These are phyloP conservation scores for Pseudocercospora eumusae DNA, from an alignment of 2,329 filamentous ascomycete genomes.

Conservation along the genomic window DNA sequence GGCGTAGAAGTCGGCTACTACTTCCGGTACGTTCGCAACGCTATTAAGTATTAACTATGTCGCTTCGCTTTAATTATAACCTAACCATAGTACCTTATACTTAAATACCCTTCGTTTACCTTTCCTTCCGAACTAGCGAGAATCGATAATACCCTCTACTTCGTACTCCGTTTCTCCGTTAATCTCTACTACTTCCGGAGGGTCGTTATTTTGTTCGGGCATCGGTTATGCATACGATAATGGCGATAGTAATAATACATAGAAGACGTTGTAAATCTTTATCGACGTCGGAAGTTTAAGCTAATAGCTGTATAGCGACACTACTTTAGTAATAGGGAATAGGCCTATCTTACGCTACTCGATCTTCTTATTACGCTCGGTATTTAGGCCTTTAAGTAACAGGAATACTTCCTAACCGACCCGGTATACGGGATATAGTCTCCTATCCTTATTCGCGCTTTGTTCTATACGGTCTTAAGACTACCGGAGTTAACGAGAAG, in stretches of 20 bases:
- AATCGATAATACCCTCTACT: not conserved
- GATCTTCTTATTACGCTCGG: not conserved
- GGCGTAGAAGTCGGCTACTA: not conserved
- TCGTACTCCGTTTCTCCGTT: not conserved
- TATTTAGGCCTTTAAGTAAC: not conserved
- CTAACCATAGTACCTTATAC: not conserved
- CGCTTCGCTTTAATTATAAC: not conserved
- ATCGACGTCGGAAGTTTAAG: not conserved
- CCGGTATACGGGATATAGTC: not conserved
- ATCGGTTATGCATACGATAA: not conserved
- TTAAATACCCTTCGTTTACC: not conserved
- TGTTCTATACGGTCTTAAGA: not conserved
- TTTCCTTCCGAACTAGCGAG: not conserved
- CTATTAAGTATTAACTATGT: not conserved
- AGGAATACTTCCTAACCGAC: not conserved
- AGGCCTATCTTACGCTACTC: not conserved
- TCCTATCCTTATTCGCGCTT: not conserved
- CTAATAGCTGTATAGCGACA: not conserved
- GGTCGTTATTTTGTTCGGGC: not conserved
- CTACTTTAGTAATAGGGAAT: not conserved
- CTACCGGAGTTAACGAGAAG: not conserved
- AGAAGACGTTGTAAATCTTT: not conserved
- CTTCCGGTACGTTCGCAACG: not conserved
- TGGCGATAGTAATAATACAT: not conserved
- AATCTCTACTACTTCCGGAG: not conserved